Percentiles rank a stretch among this genome's conserved stretches.
Evolutionary conservation across 2,329 filamentous ascomycete genomes (phyloP).

Genomic region (Helotiales sp.): DNA sequence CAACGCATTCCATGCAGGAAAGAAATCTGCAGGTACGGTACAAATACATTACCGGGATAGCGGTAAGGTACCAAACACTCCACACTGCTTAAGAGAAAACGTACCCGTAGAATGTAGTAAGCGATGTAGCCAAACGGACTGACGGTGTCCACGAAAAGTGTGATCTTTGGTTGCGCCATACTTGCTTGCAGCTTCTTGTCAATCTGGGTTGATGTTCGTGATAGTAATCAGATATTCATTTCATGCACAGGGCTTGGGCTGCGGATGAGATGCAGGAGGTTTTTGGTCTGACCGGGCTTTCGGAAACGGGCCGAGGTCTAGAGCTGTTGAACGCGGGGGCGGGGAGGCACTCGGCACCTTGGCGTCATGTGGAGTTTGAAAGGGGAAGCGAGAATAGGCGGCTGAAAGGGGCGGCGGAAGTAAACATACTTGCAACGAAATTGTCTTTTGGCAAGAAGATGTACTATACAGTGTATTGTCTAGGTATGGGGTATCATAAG

Average conservation of each 20-base stretch:
- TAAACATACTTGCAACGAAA: not conserved
- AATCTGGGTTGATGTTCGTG: not conserved
- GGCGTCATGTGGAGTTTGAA: constrained; percentile 12
- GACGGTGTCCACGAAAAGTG: constrained; percentile 62
- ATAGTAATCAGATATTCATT: not conserved
- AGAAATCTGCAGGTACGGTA: not conserved
- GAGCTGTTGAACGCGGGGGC: not conserved
- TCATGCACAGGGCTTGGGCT: not conserved
- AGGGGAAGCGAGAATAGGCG: not conserved
- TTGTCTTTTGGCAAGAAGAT: not conserved
- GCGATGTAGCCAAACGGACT: constrained; percentile 65
- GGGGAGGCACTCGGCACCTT: too few relatives aligned
- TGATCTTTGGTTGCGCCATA: constrained; percentile 46
- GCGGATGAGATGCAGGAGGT: not conserved
- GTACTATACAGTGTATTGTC: constrained; percentile 4
- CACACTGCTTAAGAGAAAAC: constrained; percentile 29
- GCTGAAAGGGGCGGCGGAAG: not conserved
- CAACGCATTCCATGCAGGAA: not conserved
- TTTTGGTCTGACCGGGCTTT: too few relatives aligned
- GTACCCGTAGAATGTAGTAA: constrained; percentile 59
- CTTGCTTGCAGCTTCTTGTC: not conserved
- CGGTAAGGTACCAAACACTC: too few relatives aligned
- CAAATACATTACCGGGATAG: too few relatives aligned
- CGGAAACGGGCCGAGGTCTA: too few relatives aligned
- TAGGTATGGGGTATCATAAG: constrained; percentile 36